Conservation (phyloP, 2,329 filamentous ascomycete species). For the Colletotrichum lupini region DNA sequence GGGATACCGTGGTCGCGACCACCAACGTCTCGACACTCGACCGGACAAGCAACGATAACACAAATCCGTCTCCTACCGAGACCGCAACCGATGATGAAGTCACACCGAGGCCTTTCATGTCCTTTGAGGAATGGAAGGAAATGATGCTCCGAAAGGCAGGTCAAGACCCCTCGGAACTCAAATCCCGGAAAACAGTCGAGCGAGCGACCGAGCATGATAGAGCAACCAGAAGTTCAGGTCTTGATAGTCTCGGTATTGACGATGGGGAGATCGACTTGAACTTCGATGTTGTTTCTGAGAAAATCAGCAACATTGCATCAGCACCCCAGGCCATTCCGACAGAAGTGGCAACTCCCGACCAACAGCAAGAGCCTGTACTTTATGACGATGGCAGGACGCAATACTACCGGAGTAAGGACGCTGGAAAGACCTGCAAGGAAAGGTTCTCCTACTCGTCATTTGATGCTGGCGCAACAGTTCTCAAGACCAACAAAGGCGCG, state of each 20-base stretch:
- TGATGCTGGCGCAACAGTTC: conserved; percentile 91
- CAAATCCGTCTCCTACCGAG: not conserved
- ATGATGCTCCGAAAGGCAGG: conserved; percentile 89
- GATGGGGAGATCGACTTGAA: conserved; percentile 82
- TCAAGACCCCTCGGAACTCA: conserved; percentile 70
- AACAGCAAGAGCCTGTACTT: conserved; percentile 52
- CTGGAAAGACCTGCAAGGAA: conserved; percentile 97
- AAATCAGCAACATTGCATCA: conserved; percentile 44
- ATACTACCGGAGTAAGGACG: conserved; percentile 83
- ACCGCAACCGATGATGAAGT: conserved; percentile 28
- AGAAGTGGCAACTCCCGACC: conserved; percentile 35
- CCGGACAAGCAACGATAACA: not conserved
- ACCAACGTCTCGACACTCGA: conserved; percentile 20
- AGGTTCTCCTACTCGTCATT: conserved; percentile 98
- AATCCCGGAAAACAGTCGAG: conserved; percentile 69
- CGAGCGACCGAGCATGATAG: conserved; percentile 59
- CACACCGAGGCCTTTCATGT: conserved; percentile 76
- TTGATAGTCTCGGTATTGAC: conserved; percentile 81
- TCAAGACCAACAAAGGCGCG: conserved; percentile 88
- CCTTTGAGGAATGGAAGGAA: conserved; percentile 98
- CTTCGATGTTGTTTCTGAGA: conserved; percentile 62
- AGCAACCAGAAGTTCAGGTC: conserved; percentile 68
- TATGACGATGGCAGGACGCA: conserved; percentile 62
- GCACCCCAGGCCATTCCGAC: conserved; percentile 14
- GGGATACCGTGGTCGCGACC: conserved; percentile 26